Conservation (phyloP, 1,284 basidiomycete genomes). For the Leccinum huronense region DNA sequence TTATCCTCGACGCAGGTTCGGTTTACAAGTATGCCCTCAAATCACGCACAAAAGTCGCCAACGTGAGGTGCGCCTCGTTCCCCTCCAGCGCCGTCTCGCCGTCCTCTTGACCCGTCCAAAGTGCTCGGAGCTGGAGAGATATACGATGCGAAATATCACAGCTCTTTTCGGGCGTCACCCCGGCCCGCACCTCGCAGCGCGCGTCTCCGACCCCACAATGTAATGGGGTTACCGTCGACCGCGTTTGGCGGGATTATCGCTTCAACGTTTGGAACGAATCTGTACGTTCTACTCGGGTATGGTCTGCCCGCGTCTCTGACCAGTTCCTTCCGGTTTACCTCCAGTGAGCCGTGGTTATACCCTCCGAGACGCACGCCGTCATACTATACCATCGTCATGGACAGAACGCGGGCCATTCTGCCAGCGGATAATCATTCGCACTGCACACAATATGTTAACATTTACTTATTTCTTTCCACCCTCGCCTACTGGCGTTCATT, state of each 20-base stretch:
- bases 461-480: slow-evolving; percentile 28
- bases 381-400: slow-evolving; percentile 33
- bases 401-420: slow-evolving; percentile 34
- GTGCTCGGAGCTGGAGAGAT: slow-evolving; percentile 66
- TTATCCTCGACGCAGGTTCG: slow-evolving; percentile 66
- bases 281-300: slow-evolving; percentile 21
- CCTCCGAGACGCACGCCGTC: slow-evolving; percentile 21
- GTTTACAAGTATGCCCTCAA: slow-evolving; percentile 69
- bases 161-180: slow-evolving; percentile 46
- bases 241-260: slow-evolving; percentile 64
- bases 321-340: slow-evolving; percentile 5
- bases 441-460: slow-evolving; percentile 33
- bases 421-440: slow-evolving; percentile 28
- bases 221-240: slow-evolving; percentile 62
- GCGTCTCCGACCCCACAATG: slow-evolving; percentile 37
- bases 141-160: slow-evolving; percentile 59
- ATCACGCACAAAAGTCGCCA: slow-evolving; percentile 60
- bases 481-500: slow-evolving; percentile 17
- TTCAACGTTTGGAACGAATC: slow-evolving; percentile 56
- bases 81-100: slow-evolving; percentile 6
- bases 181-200: slow-evolving; percentile 32
- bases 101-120: slow-evolving; percentile 28
- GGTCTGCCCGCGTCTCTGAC: slow-evolving; percentile 6
- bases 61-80: slow-evolving; percentile 57
- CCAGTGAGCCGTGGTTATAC: slow-evolving; percentile 32